These are phyloP conservation scores for Botrytis medusae DNA, from an alignment of 2,329 filamentous ascomycete genomes.

Conservation along the genomic window DNA sequence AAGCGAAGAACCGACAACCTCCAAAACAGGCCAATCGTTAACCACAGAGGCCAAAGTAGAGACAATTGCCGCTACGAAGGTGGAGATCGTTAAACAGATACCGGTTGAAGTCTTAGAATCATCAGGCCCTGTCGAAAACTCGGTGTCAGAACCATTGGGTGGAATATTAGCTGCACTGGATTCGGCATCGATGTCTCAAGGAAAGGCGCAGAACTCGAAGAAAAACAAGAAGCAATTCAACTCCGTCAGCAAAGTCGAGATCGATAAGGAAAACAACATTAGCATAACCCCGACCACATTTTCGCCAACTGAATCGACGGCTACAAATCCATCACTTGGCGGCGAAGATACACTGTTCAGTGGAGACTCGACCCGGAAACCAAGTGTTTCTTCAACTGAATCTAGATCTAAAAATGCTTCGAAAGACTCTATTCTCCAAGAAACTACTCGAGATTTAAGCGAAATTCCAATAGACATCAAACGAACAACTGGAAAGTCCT, in stretches of 20 bases:
- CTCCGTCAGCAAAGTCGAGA: constrained; percentile 1
- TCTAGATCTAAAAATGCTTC: background rate
- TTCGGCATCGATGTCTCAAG: constrained; percentile 1
- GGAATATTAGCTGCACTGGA: background rate
- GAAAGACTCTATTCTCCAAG: background rate
- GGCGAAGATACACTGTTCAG: constrained; percentile 25
- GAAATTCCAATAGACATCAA: background rate
- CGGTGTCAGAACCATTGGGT: background rate
- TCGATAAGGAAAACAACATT: background rate
- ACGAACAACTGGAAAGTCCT: background rate
- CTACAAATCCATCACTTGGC: background rate
- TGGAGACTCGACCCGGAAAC: constrained; percentile 23
- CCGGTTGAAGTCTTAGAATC: background rate
- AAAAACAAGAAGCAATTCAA: constrained; percentile 22
- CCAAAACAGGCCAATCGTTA: background rate
- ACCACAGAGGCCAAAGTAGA: background rate
- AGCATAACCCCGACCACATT: background rate
- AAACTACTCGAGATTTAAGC: background rate
- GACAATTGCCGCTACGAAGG: too few species aligned
- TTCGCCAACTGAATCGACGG: constrained; percentile 9
- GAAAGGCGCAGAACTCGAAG: constrained; percentile 12
- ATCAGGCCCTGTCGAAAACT: background rate
- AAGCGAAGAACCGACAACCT: background rate
- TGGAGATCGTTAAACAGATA: background rate
- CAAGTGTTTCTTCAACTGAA: constrained; percentile 16